Evolutionary conservation across 2,329 filamentous ascomycete genomes (phyloP).

Genomic region (Phialocephala subalpina): DNA sequence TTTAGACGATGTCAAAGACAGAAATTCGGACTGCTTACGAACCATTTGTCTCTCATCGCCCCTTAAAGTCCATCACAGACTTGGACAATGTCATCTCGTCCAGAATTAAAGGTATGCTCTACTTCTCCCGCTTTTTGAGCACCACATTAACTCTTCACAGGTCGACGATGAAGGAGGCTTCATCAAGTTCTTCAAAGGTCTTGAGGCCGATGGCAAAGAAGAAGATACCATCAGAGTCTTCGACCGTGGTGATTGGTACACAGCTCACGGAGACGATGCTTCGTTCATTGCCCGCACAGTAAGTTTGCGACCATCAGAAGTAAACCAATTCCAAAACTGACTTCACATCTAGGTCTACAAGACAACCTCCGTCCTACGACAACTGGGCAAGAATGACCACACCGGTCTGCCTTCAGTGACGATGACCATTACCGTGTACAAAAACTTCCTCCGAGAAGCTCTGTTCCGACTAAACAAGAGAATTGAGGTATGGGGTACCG

Average conservation of each 20-base stretch:
- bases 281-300: conserved; percentile 83
- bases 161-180: conserved; percentile 98
- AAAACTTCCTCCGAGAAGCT: conserved; percentile 93
- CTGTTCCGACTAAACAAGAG: conserved; percentile 91
- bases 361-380: conserved; percentile 92
- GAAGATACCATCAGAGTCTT: conserved; percentile 88
- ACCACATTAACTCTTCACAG: conserved; percentile 50
- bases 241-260: conserved; percentile 94
- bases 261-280: conserved; percentile 88
- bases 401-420: conserved; percentile 93
- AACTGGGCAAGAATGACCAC: conserved; percentile 83
- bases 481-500: conserved; percentile 87
- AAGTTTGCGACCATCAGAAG: conserved; percentile 35
- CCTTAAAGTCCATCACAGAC: neutral
- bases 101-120: conserved; percentile 70
- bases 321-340: conserved; percentile 12
- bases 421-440: conserved; percentile 93
- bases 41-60: neutral
- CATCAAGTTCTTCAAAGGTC: conserved; percentile 93
- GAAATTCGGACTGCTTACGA: neutral
- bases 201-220: conserved; percentile 70
- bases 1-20: neutral
- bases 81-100: conserved; percentile 71
- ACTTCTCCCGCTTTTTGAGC: conserved; percentile 10
- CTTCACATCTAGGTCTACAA: conserved; percentile 78